Evolutionary conservation across 345 rosid species (phyloP).

Genomic region (Mangifera indica): DNA sequence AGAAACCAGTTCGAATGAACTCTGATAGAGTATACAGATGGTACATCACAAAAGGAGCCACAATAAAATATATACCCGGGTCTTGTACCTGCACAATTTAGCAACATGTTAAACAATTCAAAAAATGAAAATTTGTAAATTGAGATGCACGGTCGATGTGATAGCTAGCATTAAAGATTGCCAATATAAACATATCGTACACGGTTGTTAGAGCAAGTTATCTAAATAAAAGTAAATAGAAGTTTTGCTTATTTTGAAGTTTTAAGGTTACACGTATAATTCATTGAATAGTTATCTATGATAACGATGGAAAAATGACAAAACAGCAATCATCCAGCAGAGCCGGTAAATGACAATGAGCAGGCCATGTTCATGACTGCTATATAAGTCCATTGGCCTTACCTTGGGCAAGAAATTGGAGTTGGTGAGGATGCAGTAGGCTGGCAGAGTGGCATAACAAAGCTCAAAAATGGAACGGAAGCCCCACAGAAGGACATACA

Average conservation of each 20-base stretch:
- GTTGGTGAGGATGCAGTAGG: slow-evolving; percentile 56
- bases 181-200: too few relatives aligned
- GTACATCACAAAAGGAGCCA: slow-evolving; percentile 28
- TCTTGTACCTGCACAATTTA: slow-evolving; percentile 30
- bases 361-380: too few relatives aligned
- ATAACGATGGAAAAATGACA: too few relatives aligned
- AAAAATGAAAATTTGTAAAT: not conserved
- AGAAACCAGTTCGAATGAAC: slow-evolving; percentile 28
- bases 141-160: not conserved
- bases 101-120: not conserved
- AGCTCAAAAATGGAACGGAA: slow-evolving; percentile 57
- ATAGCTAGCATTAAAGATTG: too few relatives aligned
- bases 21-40: slow-evolving; percentile 30
- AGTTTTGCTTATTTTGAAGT: too few relatives aligned
- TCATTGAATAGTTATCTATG: too few relatives aligned
- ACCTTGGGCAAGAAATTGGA: slow-evolving; percentile 68
- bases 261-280: too few relatives aligned
- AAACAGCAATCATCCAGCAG: too few relatives aligned
- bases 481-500: slow-evolving; percentile 31
- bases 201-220: too few relatives aligned
- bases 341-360: too few relatives aligned
- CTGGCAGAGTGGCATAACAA: slow-evolving; percentile 50
- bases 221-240: too few relatives aligned
- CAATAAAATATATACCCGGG: slow-evolving; percentile 21
- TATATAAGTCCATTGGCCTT: not conserved